phyloP scores from a whole-genome alignment of 75 land plant genomes.

The Azolla pinnata region DNA sequence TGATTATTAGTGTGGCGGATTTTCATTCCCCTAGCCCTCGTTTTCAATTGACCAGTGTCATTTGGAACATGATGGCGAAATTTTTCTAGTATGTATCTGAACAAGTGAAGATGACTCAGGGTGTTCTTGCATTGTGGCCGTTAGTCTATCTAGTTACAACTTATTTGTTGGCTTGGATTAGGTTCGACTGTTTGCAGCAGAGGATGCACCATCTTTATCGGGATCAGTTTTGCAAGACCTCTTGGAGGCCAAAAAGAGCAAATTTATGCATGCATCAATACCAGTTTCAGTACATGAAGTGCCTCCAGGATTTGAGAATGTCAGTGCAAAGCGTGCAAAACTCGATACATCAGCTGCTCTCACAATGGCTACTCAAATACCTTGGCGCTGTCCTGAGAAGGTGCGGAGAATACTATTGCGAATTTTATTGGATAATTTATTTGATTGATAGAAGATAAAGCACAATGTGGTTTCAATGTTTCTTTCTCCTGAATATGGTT shows the following conservation, averaged over 20 bases:
- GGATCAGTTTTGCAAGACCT: slow-evolving; percentile 56
- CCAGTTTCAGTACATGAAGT: slow-evolving; percentile 34
- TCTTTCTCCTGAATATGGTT: slow-evolving; percentile 10
- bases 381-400: slow-evolving; percentile 50
- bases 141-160: too few species aligned
- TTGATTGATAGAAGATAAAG: not conserved
- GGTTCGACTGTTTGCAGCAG: slow-evolving; percentile 70
- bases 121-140: too few species aligned
- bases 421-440: not conserved
- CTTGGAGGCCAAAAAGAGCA: slow-evolving; percentile 59
- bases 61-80: too few species aligned
- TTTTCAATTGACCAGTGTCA: too few species aligned
- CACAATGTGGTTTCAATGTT: not conserved
- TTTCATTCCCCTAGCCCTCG: too few species aligned
- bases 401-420: slow-evolving; percentile 34
- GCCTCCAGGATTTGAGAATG: slow-evolving; percentile 72
- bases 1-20: too few species aligned
- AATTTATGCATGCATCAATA: slow-evolving; percentile 30
- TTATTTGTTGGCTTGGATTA: too few species aligned
- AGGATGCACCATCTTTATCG: slow-evolving; percentile 65
- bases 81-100: too few species aligned
- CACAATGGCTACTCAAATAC: slow-evolving; percentile 29
- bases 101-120: too few species aligned
- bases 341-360: slow-evolving; percentile 14
- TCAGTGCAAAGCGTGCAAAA: slow-evolving; percentile 10